Conservation (phyloP, 768 basidiomycete species). For the Coprinopsis sp. region DNA sequence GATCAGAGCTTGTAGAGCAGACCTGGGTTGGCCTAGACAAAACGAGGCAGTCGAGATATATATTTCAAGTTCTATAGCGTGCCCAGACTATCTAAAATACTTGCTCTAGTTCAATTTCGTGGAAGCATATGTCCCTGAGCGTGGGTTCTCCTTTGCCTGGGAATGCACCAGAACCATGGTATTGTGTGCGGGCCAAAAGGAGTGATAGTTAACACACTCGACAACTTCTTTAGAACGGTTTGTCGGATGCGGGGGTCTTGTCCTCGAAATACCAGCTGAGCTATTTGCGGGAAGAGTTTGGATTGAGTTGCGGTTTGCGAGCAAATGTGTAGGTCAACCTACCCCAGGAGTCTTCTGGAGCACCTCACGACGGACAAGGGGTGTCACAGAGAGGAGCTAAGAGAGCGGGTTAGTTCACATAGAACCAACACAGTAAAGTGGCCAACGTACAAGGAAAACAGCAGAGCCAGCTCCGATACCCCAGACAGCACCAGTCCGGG, state of each 20-base stretch:
- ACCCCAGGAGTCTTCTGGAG: slow-evolving; percentile 73
- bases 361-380: slow-evolving; percentile 74
- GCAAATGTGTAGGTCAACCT: slow-evolving; percentile 22
- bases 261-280: slow-evolving; percentile 71
- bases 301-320: slow-evolving; percentile 2
- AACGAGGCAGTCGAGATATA: too few relatives aligned
- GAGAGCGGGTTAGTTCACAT: slow-evolving; percentile 1
- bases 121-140: too few relatives aligned
- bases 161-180: slow-evolving; percentile 10
- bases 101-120: too few relatives aligned
- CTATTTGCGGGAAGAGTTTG: slow-evolving; percentile 31
- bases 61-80: too few relatives aligned
- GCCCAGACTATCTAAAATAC: too few relatives aligned
- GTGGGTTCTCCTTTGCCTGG: too few relatives aligned
- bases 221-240: slow-evolving; percentile 62
- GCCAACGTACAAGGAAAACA: slow-evolving; percentile 56
- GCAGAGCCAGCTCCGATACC: slow-evolving; percentile 63
- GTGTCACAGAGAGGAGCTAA: slow-evolving; percentile 77
- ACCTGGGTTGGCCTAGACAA: too few relatives aligned
- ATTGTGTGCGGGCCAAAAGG: slow-evolving; percentile 6
- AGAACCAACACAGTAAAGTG: not conserved
- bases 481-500: slow-evolving; percentile 61
- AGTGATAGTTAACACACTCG: not conserved
- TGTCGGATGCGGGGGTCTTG: slow-evolving; percentile 76
- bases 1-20: not conserved